phyloP scores from a whole-genome alignment of 1,284 basidiomycete species.

The Pseudozyma thailandica region DNA sequence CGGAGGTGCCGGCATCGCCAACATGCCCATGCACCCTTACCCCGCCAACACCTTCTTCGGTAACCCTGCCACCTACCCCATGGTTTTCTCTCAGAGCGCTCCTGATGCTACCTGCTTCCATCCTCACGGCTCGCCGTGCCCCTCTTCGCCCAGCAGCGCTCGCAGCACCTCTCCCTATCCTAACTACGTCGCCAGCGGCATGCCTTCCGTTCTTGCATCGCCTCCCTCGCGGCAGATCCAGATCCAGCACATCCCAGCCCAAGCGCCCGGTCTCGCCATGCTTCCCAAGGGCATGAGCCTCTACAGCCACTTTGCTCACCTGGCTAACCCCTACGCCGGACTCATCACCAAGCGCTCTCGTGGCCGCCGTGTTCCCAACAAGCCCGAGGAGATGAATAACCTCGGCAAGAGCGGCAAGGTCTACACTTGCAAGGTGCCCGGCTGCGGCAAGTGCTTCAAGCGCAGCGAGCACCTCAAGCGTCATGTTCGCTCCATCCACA shows the following conservation, averaged over 20 bases:
- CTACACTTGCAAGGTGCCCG: conserved; percentile 65
- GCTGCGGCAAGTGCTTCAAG: conserved; percentile 65
- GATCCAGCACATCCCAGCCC: conserved; percentile 38
- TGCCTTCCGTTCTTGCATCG: conserved; percentile 35
- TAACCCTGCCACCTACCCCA: conserved; percentile 26
- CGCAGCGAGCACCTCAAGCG: conserved; percentile 64
- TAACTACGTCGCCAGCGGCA: conserved; percentile 15
- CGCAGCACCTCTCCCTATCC: conserved; percentile 46
- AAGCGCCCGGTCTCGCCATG: conserved; percentile 30
- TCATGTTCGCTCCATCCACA: conserved; percentile 64
- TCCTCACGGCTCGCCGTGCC: conserved; percentile 42
- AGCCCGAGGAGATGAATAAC: conserved; percentile 64
- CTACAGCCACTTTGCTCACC: conserved; percentile 41
- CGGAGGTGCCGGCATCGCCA: conserved; percentile 11
- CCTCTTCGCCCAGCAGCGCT: conserved; percentile 46
- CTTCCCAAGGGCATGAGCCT: conserved; percentile 50
- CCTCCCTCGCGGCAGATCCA: conserved; percentile 39
- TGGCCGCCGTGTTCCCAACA: conserved; percentile 62
- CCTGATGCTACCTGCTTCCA: conserved; percentile 29
- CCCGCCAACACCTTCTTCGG: conserved; percentile 23
- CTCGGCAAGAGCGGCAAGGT: conserved; percentile 65
- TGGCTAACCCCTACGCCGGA: conserved; percentile 52
- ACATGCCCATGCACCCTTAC: conserved; percentile 23
- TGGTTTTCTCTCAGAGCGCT: conserved; percentile 47
- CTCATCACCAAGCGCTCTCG: conserved; percentile 64